Evolutionary conservation across 139 green algal species (phyloP), one percentile per base, ranked within the genome.

Genomic region (Picochlorum sp.): DNA sequence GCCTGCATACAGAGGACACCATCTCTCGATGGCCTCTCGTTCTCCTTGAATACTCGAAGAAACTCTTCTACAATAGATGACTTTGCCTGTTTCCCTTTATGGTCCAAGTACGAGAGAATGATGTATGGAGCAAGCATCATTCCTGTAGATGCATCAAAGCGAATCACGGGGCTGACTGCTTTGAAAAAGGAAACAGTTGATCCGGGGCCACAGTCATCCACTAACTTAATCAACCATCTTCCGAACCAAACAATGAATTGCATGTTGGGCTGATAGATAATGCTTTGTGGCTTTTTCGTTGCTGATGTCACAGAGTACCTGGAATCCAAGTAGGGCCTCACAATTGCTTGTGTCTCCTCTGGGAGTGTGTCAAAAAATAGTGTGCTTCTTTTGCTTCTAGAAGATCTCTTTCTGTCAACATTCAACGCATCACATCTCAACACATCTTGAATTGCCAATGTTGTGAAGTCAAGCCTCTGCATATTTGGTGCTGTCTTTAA

Each of bases 91-190:
- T 71, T 46, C 10, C 10, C 45, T 49, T 79, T 84, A 18, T 61
- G 58, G 10, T 69, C 60, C 28, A 92, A 32, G 15, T 82, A 78
- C 14, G 82, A 81, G 24, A 87, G 76, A 10, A 92, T 77, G 20
- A 86, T 67, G 69, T 95, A 86, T 0, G 91, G 92, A 62, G 96
- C 75, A 52, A 97, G 73, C 61, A 87, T 92, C 30, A 84, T 79
- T 62, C 84, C 85, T n/a, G 85, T 84, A 34, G 81, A 74, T 18
- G 87, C 72, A 81, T 98, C 92, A 34, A 76, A 72, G 21, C 74
- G 68, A 34, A 89, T 66, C 15, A 91, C 77, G 1, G 75, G 71
- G 4, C 65, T 73, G 50, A 85, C 79, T 0, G 85, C 84, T 46
- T 76, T 41, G 70, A 90, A 90, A 21, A 89, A 45, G 11, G 34